These are phyloP conservation scores for Pseudocercospora musae DNA, from an alignment of 2,329 filamentous ascomycete genomes.

Conservation along the genomic window DNA sequence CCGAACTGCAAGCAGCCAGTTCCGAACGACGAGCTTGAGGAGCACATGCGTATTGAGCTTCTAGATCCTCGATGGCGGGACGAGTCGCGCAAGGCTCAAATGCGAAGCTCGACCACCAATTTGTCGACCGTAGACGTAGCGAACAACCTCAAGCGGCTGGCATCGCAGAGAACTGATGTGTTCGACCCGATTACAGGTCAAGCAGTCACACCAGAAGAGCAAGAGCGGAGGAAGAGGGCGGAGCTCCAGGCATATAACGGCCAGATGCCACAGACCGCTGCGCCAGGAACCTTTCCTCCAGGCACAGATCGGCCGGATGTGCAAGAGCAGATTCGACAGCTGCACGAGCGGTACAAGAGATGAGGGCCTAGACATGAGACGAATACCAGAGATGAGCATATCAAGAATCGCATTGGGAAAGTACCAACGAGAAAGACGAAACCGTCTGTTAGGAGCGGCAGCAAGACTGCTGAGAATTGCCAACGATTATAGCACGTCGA, in stretches of 20 bases:
- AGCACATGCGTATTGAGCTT: slow-evolving; percentile 92
- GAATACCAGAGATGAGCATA: no score
- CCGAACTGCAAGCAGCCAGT: slow-evolving; percentile 92
- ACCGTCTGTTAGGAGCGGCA: neutral
- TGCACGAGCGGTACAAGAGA: slow-evolving; percentile 33
- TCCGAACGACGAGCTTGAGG: slow-evolving; percentile 79
- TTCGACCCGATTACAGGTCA: slow-evolving; percentile 73
- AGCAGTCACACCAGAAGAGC: slow-evolving; percentile 55
- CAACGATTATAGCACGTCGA: neutral
- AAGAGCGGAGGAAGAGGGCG: slow-evolving; percentile 66
- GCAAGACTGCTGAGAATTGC: neutral
- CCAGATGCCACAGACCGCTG: slow-evolving; percentile 36
- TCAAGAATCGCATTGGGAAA: neutral
- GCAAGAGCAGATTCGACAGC: slow-evolving; percentile 35
- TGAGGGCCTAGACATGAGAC: neutral
- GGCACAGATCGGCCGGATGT: slow-evolving; percentile 53
- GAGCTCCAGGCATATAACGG: slow-evolving; percentile 65
- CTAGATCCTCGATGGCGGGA: slow-evolving; percentile 95
- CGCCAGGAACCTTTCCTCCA: slow-evolving; percentile 38
- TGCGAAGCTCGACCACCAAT: slow-evolving; percentile 80
- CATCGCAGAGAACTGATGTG: slow-evolving; percentile 80
- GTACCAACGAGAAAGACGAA: neutral
- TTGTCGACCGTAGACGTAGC: slow-evolving; percentile 82
- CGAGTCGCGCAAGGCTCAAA: slow-evolving; percentile 84
- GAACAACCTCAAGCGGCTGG: slow-evolving; percentile 91